phyloP scores from a whole-genome alignment of 2,329 filamentous ascomycete genomes.

The Tolypocladium guangdongense region DNA sequence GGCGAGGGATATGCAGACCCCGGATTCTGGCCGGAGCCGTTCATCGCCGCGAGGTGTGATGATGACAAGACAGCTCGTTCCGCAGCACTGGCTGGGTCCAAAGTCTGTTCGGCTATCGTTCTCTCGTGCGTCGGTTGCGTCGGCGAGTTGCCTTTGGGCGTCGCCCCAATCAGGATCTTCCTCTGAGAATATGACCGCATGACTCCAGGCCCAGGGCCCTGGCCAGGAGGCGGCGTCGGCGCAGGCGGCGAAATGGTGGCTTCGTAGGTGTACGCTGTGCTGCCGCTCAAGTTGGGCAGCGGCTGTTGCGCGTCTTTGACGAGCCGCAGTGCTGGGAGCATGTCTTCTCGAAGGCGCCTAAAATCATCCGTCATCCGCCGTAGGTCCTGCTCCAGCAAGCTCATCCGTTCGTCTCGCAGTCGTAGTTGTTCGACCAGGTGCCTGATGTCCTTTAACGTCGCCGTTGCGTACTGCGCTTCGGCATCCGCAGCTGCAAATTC shows the following conservation, averaged over 20 bases:
- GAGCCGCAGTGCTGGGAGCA: constrained; percentile 80
- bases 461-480: constrained; percentile 72
- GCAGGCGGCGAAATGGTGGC: constrained; percentile 40
- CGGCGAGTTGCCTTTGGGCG: constrained; percentile 67
- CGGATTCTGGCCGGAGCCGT: constrained; percentile 48
- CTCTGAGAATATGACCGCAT: constrained; percentile 68
- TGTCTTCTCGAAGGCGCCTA: constrained; percentile 76
- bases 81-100: constrained; percentile 60
- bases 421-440: constrained; percentile 83
- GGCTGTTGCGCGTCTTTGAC: constrained; percentile 89
- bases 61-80: constrained; percentile 56
- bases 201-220: constrained; percentile 38
- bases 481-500: constrained; percentile 66
- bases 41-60: constrained; percentile 60
- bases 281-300: constrained; percentile 44
- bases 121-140: constrained; percentile 61
- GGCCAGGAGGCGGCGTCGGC: constrained; percentile 41
- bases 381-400: constrained; percentile 71
- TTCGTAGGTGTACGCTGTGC: constrained; percentile 38
- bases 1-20: constrained; percentile 45
- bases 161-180: constrained; percentile 58
- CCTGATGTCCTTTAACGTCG: constrained; percentile 87
- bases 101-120: constrained; percentile 48
- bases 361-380: constrained; percentile 81
- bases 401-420: constrained; percentile 82